A percentile compares a stretch with the other conserved stretches of the same genome.
phyloP scores from a whole-genome alignment of 2,329 filamentous ascomycete genomes.

The Fusarium sp. region DNA sequence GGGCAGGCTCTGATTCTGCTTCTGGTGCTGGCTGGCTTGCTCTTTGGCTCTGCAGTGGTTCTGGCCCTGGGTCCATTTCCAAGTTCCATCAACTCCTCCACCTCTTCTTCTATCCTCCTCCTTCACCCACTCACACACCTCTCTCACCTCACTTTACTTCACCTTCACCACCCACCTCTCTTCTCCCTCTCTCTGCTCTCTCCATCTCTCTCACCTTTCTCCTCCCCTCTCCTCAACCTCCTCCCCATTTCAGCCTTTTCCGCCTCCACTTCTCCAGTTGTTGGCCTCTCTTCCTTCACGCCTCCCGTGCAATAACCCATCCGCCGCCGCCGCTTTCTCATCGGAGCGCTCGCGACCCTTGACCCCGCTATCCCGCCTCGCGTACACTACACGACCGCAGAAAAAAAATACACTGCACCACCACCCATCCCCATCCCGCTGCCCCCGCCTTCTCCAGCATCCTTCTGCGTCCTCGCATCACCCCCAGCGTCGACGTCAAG shows the following conservation, averaged over 20 bases:
- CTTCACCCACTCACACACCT: constrained; percentile 44
- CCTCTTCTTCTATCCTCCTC: constrained; percentile 32
- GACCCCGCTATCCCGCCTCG: constrained; percentile 51
- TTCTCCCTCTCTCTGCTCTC: constrained; percentile 37
- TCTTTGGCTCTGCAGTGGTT: constrained; percentile 18
- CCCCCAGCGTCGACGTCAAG: constrained; percentile 40
- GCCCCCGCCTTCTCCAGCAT: constrained; percentile 37
- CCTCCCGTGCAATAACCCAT: constrained; percentile 36
- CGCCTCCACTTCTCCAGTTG: constrained; percentile 32
- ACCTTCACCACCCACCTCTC: constrained; percentile 47
- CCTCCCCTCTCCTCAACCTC: constrained; percentile 44
- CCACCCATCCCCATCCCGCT: constrained; percentile 33
- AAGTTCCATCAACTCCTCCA: constrained; percentile 28
- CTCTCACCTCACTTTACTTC: constrained; percentile 47
- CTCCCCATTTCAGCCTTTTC: constrained; percentile 40
- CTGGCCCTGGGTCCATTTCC: constrained; percentile 34
- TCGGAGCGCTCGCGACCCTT: constrained; percentile 45
- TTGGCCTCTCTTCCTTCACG: constrained; percentile 41
- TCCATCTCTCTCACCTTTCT: constrained; percentile 41
- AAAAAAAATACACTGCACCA: constrained; percentile 46
- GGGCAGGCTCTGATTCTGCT: constrained; percentile 17
- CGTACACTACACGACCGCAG: constrained; percentile 46
- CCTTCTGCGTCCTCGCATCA: constrained; percentile 37
- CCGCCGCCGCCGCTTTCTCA: constrained; percentile 37
- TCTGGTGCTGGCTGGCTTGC: constrained; percentile 13